Conservation (phyloP, 2,329 filamentous ascomycete species). For the Ascochyta lentis region DNA sequence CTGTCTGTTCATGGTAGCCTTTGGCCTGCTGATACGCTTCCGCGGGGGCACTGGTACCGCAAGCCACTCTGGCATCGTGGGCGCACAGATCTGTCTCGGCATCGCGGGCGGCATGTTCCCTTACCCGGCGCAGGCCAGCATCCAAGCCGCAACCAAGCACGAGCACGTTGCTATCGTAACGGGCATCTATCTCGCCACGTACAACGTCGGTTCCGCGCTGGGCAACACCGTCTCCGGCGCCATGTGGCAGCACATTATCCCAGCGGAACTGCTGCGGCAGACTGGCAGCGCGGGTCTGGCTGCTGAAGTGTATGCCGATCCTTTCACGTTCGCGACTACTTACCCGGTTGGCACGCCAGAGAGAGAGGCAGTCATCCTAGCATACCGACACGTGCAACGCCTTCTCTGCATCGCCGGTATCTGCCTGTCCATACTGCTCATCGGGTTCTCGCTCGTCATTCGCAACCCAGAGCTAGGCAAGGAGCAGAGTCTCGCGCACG, state of each 20-base stretch:
- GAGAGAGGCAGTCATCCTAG: conserved; percentile 52
- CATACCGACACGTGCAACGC: conserved; percentile 56
- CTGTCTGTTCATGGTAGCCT: conserved; percentile 67
- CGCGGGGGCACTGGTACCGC: conserved; percentile 58
- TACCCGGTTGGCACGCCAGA: conserved; percentile 55
- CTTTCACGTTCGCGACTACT: conserved; percentile 46
- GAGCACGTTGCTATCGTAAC: conserved; percentile 69
- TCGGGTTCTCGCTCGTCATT: conserved; percentile 55
- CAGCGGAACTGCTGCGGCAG: conserved; percentile 50
- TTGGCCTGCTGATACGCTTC: conserved; percentile 68
- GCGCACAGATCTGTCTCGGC: conserved; percentile 67
- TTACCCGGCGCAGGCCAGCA: conserved; percentile 59
- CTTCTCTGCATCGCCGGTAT: conserved; percentile 60
- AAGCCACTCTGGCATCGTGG: conserved; percentile 64
- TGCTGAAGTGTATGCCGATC: conserved; percentile 49
- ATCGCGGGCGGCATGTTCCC: conserved; percentile 69
- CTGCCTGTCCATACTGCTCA: conserved; percentile 55
- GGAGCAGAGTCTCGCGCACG: conserved; percentile 55
- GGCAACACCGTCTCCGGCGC: conserved; percentile 67
- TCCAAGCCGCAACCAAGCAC: conserved; percentile 59
- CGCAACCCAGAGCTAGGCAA: conserved; percentile 56
- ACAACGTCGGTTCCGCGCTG: conserved; percentile 67
- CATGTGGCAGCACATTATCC: conserved; percentile 65
- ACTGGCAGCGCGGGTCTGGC: conserved; percentile 52
- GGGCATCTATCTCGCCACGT: conserved; percentile 66